Conservation (phyloP, 148 eudicot genomes). For the Heliamphora exappendiculata region DNA sequence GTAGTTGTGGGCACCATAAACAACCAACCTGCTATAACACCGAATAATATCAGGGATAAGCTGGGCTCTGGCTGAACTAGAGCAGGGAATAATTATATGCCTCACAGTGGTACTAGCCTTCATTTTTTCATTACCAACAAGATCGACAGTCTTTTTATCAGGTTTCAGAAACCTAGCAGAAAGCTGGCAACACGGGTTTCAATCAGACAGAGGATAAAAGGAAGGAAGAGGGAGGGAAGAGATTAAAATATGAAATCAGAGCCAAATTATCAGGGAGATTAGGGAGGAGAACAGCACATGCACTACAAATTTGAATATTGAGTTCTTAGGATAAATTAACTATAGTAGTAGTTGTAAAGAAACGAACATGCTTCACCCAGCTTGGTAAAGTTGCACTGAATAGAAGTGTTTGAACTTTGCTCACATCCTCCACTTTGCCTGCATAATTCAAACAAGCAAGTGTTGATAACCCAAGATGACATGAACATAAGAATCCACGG, state of each 20-base stretch:
- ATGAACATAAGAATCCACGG: background rate
- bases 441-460: background rate
- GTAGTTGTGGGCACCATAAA: background rate
- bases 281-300: background rate
- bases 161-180: slow-evolving; percentile 64
- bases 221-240: background rate
- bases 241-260: background rate
- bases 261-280: background rate
- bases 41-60: slow-evolving; percentile 92
- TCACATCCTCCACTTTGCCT: slow-evolving; percentile 88
- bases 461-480: background rate
- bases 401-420: slow-evolving; percentile 85
- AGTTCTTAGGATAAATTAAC: background rate
- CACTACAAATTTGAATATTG: background rate
- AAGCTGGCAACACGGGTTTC: slow-evolving; percentile 27
- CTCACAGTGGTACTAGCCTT: slow-evolving; percentile 87
- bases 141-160: slow-evolving; percentile 78
- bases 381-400: slow-evolving; percentile 89
- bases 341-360: background rate
- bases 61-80: slow-evolving; percentile 64
- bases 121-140: slow-evolving; percentile 92
- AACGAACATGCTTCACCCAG: slow-evolving; percentile 75
- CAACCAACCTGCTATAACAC: slow-evolving; percentile 70
- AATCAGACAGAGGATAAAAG: background rate
- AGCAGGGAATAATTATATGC: slow-evolving; percentile 86